A percentile compares a stretch with the other conserved stretches of the same genome.
Evolutionary conservation across 148 eudicot genomes (phyloP).

Genomic region (Salicornia ramosissima): DNA sequence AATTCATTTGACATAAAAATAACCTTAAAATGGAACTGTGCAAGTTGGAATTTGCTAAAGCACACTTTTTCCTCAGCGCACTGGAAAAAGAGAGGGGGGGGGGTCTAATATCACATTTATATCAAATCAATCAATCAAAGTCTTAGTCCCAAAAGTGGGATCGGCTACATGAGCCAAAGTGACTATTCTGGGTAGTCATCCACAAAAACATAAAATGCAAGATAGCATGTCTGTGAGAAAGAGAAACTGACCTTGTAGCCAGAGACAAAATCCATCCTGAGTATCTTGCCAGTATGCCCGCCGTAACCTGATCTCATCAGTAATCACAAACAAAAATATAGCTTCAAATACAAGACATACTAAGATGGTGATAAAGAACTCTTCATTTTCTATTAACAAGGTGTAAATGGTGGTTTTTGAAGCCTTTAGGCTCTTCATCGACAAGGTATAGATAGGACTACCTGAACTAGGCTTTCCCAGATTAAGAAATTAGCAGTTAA

Average conservation of each 20-base stretch:
- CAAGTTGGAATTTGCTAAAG: background rate
- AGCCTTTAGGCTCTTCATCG: background rate
- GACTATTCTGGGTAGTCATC: too few species aligned
- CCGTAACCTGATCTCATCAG: constrained; percentile 22
- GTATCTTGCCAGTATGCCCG: constrained; percentile 18
- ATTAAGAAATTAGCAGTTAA: background rate
- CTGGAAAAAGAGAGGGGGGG: too few species aligned
- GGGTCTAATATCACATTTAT: too few species aligned
- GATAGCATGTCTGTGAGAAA: background rate
- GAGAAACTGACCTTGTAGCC: constrained; percentile 37
- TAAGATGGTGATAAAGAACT: background rate
- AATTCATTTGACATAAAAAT: background rate
- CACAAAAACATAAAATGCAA: background rate
- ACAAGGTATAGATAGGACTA: background rate
- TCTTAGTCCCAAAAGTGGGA: too few species aligned
- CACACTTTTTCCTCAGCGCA: background rate
- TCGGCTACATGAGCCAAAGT: too few species aligned
- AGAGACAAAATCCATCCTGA: constrained; percentile 47
- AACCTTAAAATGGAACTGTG: background rate
- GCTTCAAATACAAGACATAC: background rate
- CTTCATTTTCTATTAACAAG: background rate
- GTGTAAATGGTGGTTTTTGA: too few species aligned
- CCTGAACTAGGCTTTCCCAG: background rate
- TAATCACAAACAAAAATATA: background rate
- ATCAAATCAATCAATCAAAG: too few species aligned